Conservation (phyloP, 2,329 filamentous ascomycete species). For the Diaporthe citri region DNA sequence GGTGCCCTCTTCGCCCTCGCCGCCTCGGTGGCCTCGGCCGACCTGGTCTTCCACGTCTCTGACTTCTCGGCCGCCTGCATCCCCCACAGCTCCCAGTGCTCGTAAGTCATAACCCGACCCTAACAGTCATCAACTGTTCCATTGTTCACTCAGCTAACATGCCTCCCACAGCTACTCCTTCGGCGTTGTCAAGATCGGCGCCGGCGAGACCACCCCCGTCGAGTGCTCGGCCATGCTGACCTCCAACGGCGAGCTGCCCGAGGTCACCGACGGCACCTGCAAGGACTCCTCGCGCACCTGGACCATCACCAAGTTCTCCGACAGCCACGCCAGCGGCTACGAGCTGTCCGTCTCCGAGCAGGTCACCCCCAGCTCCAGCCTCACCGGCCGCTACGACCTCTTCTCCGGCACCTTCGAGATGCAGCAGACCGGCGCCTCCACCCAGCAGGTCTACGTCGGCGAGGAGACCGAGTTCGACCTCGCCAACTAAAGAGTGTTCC, state of each 20-base stretch:
- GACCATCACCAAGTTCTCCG: constrained; percentile 42
- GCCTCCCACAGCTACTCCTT: constrained; percentile 33
- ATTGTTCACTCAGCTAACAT: constrained; percentile 1
- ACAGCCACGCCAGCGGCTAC: constrained; percentile 41
- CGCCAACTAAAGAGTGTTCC: constrained; percentile 11
- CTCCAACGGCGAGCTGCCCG: constrained; percentile 45
- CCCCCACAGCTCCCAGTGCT: constrained; percentile 38
- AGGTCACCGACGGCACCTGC: constrained; percentile 48
- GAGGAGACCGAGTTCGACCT: constrained; percentile 44
- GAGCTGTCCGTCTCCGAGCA: constrained; percentile 47
- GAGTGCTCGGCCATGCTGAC: constrained; percentile 12
- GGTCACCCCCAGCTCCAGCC: constrained; percentile 45
- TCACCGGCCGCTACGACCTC: constrained; percentile 46
- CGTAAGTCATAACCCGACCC: too few species aligned
- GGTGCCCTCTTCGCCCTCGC: constrained; percentile 36
- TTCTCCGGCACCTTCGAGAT: constrained; percentile 44
- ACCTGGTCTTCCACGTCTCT: constrained; percentile 32
- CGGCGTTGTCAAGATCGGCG: constrained; percentile 12
- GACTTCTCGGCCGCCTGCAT: constrained; percentile 37
- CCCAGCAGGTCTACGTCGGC: constrained; percentile 49
- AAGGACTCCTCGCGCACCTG: constrained; percentile 49
- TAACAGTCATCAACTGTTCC: too few species aligned
- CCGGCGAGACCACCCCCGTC: constrained; percentile 33
- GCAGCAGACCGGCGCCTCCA: constrained; percentile 32
- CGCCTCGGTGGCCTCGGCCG: constrained; percentile 33